Evolutionary conservation across 148 eudicot genomes (phyloP).

Genomic region (Arbutus unedo): DNA sequence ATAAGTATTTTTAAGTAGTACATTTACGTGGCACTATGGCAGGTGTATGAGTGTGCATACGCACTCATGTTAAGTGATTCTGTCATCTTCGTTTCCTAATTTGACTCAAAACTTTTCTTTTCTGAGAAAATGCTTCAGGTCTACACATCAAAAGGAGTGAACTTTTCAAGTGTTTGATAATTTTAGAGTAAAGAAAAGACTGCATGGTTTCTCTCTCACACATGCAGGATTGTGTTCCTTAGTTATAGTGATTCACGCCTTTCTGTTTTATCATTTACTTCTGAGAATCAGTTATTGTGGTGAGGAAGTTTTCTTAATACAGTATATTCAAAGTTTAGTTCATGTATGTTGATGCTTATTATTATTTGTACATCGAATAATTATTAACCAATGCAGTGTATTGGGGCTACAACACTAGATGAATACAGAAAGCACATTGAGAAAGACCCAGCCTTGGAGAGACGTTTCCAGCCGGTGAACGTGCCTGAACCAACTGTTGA

Average conservation of each 20-base stretch:
- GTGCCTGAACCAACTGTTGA: constrained; percentile 95
- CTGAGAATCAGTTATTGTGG: background rate
- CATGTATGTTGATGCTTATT: constrained; percentile 10
- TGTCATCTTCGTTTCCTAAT: background rate
- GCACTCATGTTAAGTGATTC: background rate
- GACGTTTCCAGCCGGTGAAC: constrained; percentile 92
- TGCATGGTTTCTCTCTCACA: background rate
- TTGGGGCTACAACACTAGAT: constrained; percentile 95
- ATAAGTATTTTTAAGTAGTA: background rate
- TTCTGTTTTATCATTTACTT: background rate
- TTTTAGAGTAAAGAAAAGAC: background rate
- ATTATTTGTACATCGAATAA: background rate
- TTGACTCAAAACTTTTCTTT: background rate
- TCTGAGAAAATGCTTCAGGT: background rate
- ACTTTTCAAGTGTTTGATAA: background rate
- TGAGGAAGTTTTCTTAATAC: background rate
- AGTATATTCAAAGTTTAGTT: background rate
- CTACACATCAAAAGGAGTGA: background rate
- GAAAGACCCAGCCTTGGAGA: constrained; percentile 92
- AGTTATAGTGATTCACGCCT: too few species aligned
- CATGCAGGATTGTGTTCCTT: background rate
- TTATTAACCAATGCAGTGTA: constrained; percentile 49
- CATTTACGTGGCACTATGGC: background rate
- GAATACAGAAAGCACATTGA: constrained; percentile 96
- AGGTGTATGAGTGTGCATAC: background rate